phyloP scores from a whole-genome alignment of 1,284 basidiomycete species.

The Takashimella koratensis region DNA sequence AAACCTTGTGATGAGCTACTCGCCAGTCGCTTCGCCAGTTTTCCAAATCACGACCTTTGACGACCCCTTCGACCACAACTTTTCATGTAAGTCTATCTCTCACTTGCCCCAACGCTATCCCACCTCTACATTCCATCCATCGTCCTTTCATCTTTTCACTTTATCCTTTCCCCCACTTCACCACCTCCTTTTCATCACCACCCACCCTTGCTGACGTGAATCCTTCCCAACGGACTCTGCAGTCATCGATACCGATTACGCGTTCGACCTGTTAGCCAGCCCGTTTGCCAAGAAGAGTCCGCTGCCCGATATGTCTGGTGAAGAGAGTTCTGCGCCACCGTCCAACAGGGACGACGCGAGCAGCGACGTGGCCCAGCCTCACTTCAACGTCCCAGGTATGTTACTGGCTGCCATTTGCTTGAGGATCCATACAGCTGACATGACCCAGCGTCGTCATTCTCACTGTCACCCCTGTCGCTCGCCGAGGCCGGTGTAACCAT shows the following conservation, averaged over 20 bases:
- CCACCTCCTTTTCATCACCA: neutral
- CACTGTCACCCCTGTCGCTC: conserved; percentile 1
- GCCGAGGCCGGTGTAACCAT: neutral
- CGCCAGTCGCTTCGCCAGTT: neutral
- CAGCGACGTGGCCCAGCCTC: neutral
- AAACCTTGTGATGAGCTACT: neutral
- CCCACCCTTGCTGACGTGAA: neutral
- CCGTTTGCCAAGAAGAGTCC: neutral
- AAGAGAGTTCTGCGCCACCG: neutral
- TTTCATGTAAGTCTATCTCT: conserved; percentile 2
- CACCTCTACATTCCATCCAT: neutral
- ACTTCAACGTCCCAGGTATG: neutral
- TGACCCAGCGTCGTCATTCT: no score
- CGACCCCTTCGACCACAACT: conserved; percentile 1
- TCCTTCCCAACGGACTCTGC: neutral
- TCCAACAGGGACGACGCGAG: neutral
- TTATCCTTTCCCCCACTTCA: neutral
- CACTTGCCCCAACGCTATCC: neutral
- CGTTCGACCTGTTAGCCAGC: neutral
- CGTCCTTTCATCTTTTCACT: neutral
- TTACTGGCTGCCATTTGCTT: neutral
- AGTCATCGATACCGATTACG: neutral
- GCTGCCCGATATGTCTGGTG: neutral
- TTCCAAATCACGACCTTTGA: neutral
- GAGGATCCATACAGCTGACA: no score